Percentiles rank a stretch among this genome's conserved stretches.
Evolutionary conservation across 768 basidiomycete species (phyloP).

Genomic region (Collybia mongolica): DNA sequence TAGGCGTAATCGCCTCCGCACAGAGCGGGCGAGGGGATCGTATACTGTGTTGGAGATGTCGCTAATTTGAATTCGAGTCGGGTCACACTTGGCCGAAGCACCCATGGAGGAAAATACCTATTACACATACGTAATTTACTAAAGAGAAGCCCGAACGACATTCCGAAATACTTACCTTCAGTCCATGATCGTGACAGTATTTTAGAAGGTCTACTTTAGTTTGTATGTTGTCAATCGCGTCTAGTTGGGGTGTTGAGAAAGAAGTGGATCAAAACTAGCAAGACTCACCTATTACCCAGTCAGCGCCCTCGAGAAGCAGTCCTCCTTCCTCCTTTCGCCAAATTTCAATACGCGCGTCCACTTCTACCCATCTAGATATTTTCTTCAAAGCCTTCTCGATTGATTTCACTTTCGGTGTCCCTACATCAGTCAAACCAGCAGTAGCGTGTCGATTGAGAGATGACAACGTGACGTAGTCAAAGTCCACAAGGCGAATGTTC

Average conservation of each 20-base stretch:
- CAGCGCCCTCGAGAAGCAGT: conserved; percentile 71
- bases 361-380: conserved; percentile 83
- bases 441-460: conserved; percentile 95
- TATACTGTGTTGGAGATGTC: conserved; percentile 93
- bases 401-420: conserved; percentile 86
- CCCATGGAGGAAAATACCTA: conserved; percentile 98
- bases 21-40: conserved; percentile 91
- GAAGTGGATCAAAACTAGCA: background rate
- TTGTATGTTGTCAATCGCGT: conserved; percentile 97
- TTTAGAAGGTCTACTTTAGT: conserved; percentile 94
- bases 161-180: conserved; percentile 55
- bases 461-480: conserved; percentile 94
- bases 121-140: background rate
- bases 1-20: conserved; percentile 72
- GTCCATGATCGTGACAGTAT: conserved; percentile 75
- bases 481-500: conserved; percentile 82
- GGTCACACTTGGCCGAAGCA: conserved; percentile 91
- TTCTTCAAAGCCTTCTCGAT: conserved; percentile 66
- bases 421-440: conserved; percentile 86
- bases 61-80: conserved; percentile 91
- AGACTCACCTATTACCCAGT: conserved; percentile 87
- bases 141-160: background rate
- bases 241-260: conserved; percentile 32
- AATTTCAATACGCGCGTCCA: conserved; percentile 81
- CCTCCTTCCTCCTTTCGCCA: conserved; percentile 86